Percentiles rank a stretch among this genome's conserved stretches.
These are phyloP conservation scores for Colletotrichum musae DNA, from an alignment of 2,329 filamentous ascomycete species.

Conservation along the genomic window DNA sequence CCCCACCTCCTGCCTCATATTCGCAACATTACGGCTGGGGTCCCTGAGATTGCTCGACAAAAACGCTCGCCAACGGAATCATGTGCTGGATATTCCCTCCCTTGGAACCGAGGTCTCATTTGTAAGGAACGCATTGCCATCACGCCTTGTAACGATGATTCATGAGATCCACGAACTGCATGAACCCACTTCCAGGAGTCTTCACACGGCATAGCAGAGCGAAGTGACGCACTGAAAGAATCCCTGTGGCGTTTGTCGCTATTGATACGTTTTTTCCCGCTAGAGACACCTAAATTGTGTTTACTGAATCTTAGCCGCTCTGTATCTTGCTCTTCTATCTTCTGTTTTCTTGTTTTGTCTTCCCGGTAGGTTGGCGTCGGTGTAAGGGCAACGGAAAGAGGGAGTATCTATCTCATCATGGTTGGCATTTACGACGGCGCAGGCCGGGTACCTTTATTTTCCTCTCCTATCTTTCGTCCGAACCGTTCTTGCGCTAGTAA, in stretches of 20 bases:
- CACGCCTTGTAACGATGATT: conserved; percentile 25
- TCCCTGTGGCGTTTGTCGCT: not conserved
- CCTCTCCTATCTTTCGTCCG: not conserved
- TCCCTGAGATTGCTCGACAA: not conserved
- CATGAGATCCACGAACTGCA: conserved; percentile 37
- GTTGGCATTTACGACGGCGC: conserved; percentile 38
- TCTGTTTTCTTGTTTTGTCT: conserved; percentile 8
- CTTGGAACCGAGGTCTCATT: conserved; percentile 16
- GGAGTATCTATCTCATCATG: conserved; percentile 22
- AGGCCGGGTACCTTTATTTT: conserved; percentile 26
- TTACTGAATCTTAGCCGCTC: conserved; percentile 7
- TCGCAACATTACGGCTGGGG: conserved; percentile 20
- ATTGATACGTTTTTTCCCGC: not conserved
- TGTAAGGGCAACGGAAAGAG: conserved; percentile 32
- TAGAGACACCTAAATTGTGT: conserved; percentile 15
- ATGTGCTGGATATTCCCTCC: conserved; percentile 1
- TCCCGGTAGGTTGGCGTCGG: conserved; percentile 28
- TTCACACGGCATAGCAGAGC: conserved; percentile 25
- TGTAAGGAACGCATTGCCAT: not conserved
- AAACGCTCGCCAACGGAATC: not conserved
- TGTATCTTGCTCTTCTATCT: conserved; percentile 13
- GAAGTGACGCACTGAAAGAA: conserved; percentile 21
- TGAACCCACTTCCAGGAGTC: conserved; percentile 21
- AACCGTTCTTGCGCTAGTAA: not conserved
- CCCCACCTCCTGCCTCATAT: conserved; percentile 24